Evolutionary conservation across 2,329 filamentous ascomycete genomes (phyloP).

Genomic region (Penicillium olsonii): DNA sequence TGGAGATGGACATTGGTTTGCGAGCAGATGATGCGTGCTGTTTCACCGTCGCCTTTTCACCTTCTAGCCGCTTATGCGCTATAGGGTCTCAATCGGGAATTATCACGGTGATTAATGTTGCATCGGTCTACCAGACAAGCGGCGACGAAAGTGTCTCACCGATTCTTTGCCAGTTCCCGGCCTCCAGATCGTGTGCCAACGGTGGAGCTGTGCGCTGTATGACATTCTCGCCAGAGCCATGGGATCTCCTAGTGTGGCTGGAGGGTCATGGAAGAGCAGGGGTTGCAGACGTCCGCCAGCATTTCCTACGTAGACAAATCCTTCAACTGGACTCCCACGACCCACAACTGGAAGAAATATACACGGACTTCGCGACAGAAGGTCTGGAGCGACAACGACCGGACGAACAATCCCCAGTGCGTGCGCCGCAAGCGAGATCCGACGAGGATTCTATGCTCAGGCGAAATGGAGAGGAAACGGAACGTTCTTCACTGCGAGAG

Average conservation of each 20-base stretch:
- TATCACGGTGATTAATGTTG: conserved; percentile 49
- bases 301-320: conserved; percentile 48
- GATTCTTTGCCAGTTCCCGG: conserved; percentile 73
- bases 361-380: conserved; percentile 31
- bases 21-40: conserved; percentile 46
- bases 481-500: conserved; percentile 35
- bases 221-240: conserved; percentile 86
- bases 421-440: conserved; percentile 25
- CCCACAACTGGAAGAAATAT: conserved; percentile 34
- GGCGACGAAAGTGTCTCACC: conserved; percentile 35
- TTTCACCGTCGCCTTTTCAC: conserved; percentile 53
- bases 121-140: conserved; percentile 28
- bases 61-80: conserved; percentile 50
- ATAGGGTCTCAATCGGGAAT: conserved; percentile 53
- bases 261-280: conserved; percentile 69
- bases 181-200: conserved; percentile 70
- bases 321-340: conserved; percentile 40
- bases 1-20: conserved; percentile 45
- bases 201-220: conserved; percentile 85
- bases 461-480: conserved; percentile 21
- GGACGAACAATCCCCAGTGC: conserved; percentile 27
- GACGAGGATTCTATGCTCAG: conserved; percentile 27
- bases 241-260: conserved; percentile 89
- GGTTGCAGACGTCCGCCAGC: conserved; percentile 49
- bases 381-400: conserved; percentile 27